phyloP scores from a whole-genome alignment of 352 stramenopile species.

The Pythium graminicola region DNA sequence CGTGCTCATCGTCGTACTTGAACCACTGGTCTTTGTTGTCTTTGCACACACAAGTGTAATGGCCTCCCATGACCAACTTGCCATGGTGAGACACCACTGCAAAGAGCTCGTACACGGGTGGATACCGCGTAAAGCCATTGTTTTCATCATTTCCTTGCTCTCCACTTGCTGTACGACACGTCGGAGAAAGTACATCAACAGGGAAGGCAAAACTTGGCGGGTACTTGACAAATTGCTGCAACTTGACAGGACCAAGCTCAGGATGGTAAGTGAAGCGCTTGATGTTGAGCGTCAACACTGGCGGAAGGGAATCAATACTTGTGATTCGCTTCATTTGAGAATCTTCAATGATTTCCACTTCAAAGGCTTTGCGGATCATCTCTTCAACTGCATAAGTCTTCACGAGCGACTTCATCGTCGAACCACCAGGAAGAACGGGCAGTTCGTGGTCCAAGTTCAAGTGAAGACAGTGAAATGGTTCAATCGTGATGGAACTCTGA shows the following conservation, averaged over 20 bases:
- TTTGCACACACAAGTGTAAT: conserved; percentile 79
- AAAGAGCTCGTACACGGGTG: conserved; percentile 67
- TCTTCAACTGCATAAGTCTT: conserved; percentile 59
- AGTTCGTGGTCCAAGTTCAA: conserved; percentile 67
- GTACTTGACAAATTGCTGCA: conserved; percentile 83
- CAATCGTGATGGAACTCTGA: conserved; percentile 76
- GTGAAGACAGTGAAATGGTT: conserved; percentile 83
- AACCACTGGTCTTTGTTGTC: conserved; percentile 89
- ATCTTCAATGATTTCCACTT: conserved; percentile 67
- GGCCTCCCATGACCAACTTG: conserved; percentile 71
- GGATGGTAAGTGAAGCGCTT: conserved; percentile 85
- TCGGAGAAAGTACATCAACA: conserved; percentile 51
- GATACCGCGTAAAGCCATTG: conserved; percentile 16
- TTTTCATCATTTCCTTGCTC: conserved; percentile 2
- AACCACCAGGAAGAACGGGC: conserved; percentile 15
- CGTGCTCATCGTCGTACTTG: conserved; percentile 76
- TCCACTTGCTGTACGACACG: conserved; percentile 50
- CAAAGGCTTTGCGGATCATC: conserved; percentile 73
- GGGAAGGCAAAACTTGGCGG: conserved; percentile 65
- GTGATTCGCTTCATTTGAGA: conserved; percentile 66
- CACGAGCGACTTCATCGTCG: conserved; percentile 30
- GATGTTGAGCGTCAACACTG: conserved; percentile 75
- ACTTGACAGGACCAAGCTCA: conserved; percentile 65
- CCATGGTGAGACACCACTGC: conserved; percentile 76
- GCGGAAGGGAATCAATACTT: conserved; percentile 63